Evolutionary conservation across 176 grass and related monocot genomes (phyloP).

Genomic region (Pontederia paniculata): DNA sequence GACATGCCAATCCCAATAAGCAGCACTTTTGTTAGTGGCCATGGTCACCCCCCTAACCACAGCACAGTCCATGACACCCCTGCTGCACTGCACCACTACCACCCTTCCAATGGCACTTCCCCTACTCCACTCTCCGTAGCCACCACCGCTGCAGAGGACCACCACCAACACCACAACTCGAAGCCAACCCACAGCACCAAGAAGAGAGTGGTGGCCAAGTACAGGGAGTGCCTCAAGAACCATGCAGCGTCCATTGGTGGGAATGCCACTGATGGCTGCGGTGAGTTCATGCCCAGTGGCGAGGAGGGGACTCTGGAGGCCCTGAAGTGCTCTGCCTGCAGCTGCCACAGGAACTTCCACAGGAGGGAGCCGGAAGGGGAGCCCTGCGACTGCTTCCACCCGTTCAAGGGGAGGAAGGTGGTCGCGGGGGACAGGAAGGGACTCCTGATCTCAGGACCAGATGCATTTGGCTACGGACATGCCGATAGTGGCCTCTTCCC

Average conservation of each 20-base stretch:
- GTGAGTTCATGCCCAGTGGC: constrained; percentile 74
- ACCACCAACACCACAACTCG: neutral
- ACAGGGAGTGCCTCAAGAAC: constrained; percentile 91
- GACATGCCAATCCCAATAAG: constrained; percentile 83
- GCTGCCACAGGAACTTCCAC: constrained; percentile 87
- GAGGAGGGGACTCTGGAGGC: constrained; percentile 52
- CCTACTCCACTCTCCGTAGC: neutral
- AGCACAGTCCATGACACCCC: constrained; percentile 36
- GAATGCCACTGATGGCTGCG: constrained; percentile 73
- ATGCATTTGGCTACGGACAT: neutral
- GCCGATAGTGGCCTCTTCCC: constrained; percentile 9
- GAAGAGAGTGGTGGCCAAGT: constrained; percentile 30
- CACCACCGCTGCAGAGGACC: neutral
- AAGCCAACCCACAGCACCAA: neutral
- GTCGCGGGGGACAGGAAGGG: neutral
- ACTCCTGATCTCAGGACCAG: constrained; percentile 5
- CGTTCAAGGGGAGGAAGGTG: constrained; percentile 7
- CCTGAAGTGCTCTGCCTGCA: constrained; percentile 73
- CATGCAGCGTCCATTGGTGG: constrained; percentile 80
- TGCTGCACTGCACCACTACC: constrained; percentile 10
- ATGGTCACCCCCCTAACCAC: constrained; percentile 31
- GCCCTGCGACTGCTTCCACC: constrained; percentile 12
- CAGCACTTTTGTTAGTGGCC: constrained; percentile 35
- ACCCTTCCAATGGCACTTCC: constrained; percentile 15
- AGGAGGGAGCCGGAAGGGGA: constrained; percentile 49